Conservation (phyloP, 306 rosid species). For the Oxytropis ochrocephala region DNA sequence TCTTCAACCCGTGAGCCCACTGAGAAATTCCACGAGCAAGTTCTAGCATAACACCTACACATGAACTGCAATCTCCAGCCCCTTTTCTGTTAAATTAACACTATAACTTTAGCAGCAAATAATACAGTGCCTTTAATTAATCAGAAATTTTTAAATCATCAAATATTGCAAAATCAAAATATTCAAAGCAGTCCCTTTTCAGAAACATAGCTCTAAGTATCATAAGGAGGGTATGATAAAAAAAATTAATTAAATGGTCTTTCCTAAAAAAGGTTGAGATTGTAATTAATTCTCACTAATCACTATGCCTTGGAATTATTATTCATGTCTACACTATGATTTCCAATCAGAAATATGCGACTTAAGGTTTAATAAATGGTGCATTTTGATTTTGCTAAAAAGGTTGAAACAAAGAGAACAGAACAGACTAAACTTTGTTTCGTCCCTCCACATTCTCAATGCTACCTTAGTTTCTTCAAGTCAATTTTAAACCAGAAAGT, state of each 20-base stretch:
- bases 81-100: slow-evolving; percentile 72
- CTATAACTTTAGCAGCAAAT: slow-evolving; percentile 8
- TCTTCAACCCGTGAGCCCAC: slow-evolving; percentile 94
- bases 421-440: background rate
- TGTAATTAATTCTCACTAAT: too few relatives aligned
- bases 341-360: background rate
- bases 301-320: background rate
- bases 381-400: too few relatives aligned
- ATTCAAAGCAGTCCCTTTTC: background rate
- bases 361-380: background rate
- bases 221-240: background rate
- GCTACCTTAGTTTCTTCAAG: too few relatives aligned
- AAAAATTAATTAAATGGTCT: background rate
- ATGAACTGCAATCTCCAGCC: slow-evolving; percentile 97
- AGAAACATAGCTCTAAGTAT: background rate
- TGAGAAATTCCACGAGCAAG: slow-evolving; percentile 97
- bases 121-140: background rate
- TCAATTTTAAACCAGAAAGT: too few relatives aligned
- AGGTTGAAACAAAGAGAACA: too few relatives aligned
- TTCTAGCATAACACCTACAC: slow-evolving; percentile 89
- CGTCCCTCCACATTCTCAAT: too few relatives aligned
- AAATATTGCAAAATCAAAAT: background rate
- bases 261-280: too few relatives aligned
- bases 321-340: background rate
- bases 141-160: background rate